Evolutionary conservation across 495 filamentous ascomycete genomes (phyloP), one percentile per base, ranked within the genome.

Genomic region (Tuber calosporum): DNA sequence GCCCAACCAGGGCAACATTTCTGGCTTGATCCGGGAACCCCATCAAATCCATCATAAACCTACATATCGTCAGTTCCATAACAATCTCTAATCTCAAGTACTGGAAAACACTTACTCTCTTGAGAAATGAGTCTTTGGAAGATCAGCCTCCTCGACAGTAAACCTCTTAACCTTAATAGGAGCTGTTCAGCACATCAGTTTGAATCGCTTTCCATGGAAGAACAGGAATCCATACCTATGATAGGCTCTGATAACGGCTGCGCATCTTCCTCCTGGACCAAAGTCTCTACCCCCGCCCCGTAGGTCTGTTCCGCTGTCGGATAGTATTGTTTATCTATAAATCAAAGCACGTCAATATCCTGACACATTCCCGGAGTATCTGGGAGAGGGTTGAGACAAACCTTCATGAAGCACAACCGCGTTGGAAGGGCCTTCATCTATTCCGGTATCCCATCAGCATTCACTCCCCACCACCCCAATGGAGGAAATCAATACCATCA

Each of bases 221-320:
- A 42, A 69, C 34, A 8, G 68, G 67, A 69, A 22, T 39, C 43
- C 72, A 39, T 76, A 81, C 80, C 80, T 73, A 99, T 92, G 71
- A 99, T 97, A 19, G 95, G 95, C 79, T 97, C 89, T 7, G 91
- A 89, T 37, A 99, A 86, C 62, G 93, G 90, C 80, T 99, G 95
- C 72, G 93, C 90, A 87, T 99, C 95, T 84, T 98, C 95, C 82
- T 99, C 96, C 78, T 98, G 92, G 19, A 99, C 96, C 84, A 97
- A 82, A 30, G 93, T 93, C 85, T 99, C 95, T 73, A 99, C 95
- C 82, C 92, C 94, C 72, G 89, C 87, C 39, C 96, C 95, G 82
- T 97, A 99, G 22, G 97, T 90, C 80, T 98, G 94, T 77, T 93
- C 90, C 40, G 95, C 96, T 38, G 93, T 97, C 26, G 95, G 96